Evolutionary conservation across 129 eudicot genomes (phyloP), one percentile per base, ranked within the genome.

Genomic region (Oenanthe sinensis): DNA sequence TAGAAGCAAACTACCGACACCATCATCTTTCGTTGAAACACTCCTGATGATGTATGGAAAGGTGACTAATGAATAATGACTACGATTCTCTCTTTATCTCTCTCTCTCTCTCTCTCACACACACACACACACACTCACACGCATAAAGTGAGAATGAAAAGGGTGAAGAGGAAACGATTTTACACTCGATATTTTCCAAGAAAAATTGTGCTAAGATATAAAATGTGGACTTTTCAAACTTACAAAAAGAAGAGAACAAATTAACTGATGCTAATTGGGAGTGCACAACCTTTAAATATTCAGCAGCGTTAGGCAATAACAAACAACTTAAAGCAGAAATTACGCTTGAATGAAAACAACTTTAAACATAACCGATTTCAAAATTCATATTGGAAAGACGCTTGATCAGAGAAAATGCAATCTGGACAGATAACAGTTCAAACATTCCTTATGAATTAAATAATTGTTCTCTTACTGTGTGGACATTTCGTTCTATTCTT

Each of bases 261-360:
- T 36, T 30, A 4, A 36, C 40, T 67, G 22, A 28, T 26, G 22
- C 72, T 26, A 30, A 6, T 4, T 37, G 24, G 44, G 74, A 69
- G 1, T 13, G 6, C 44, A 30, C n/a, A 14, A 65, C 74, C 22
- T 69, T 37, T 11, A 39, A 2, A 33, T 7, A 11, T 37, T 45
- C 74, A 37, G 13, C 12, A 36, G 43, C n/a, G 19, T 17, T 13
- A 19, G 44, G 47, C n/a, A 15, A 69, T 13, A 16, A 30, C 46
- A 69, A 14, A 69, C 46, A 69, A 37, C 74, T 69, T 30, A 69
- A 69, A 69, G 74, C 42, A 36, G 44, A 69, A 37, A 69, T 26
- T 22, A n/a, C 28, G 40, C 19, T 15, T 3, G 19, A 22, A 12
- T 46, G 16, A 46, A 46, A 46, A 46, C 16, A 8, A 12, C 16